These are phyloP conservation scores for Cryptococcus floricola DNA, from an alignment of 1,284 basidiomycete genomes.

Conservation along the genomic window DNA sequence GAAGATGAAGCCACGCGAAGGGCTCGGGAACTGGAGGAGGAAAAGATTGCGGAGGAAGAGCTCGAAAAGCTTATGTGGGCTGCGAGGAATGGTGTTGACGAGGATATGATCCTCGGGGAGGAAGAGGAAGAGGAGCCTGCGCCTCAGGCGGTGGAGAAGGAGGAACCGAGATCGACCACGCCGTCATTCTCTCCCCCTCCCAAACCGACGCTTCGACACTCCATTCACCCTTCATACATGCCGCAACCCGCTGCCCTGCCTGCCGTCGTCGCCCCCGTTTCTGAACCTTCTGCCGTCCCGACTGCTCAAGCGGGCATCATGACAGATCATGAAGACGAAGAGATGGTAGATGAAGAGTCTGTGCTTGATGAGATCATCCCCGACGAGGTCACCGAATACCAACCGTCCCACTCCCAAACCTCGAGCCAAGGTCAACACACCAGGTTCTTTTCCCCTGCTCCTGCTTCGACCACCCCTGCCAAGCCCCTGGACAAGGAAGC, in stretches of 20 bases:
- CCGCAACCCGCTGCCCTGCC: neutral
- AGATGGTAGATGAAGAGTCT: conserved; percentile 17
- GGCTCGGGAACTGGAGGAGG: conserved; percentile 28
- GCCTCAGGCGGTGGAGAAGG: neutral
- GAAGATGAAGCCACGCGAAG: conserved; percentile 7
- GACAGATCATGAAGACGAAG: conserved; percentile 12
- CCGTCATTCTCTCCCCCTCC: conserved; percentile 7
- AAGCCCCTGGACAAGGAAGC: conserved; percentile 6
- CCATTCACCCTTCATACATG: neutral
- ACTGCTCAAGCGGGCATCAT: neutral
- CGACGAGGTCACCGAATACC: neutral
- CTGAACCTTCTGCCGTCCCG: neutral
- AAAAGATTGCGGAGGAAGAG: conserved; percentile 28
- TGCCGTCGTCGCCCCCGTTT: too few relatives aligned
- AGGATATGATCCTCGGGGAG: conserved; percentile 6
- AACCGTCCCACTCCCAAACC: neutral
- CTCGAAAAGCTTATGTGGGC: conserved; percentile 26
- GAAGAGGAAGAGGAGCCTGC: conserved; percentile 1
- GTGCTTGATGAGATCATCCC: conserved; percentile 9
- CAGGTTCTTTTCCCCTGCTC: neutral
- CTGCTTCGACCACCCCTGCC: conserved; percentile 21
- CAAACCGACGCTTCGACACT: conserved; percentile 9
- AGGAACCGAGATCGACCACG: conserved; percentile 13
- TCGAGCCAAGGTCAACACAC: neutral
- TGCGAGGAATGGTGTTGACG: conserved; percentile 7